Evolutionary conservation across 192 early-diverging fungal species (phyloP).

Genomic region (Lobosporangium transversale): DNA sequence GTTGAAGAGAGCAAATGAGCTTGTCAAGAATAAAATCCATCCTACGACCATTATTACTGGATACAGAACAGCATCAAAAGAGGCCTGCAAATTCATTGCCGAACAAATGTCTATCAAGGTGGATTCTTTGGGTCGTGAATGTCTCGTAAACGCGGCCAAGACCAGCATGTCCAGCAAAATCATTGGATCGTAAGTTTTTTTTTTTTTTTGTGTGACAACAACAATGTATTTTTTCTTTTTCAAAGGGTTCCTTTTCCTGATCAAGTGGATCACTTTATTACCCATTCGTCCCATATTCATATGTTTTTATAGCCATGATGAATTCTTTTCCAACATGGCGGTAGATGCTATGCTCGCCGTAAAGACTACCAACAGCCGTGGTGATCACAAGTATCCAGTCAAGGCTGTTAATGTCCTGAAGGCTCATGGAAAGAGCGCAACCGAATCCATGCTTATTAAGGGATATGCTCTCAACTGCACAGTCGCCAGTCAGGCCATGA

Average conservation of each 20-base stretch:
- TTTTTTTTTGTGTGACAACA: background rate
- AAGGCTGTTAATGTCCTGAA: slow-evolving; percentile 98
- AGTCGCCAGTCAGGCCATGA: slow-evolving; percentile 96
- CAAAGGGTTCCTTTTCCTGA: background rate
- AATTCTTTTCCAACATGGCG: slow-evolving; percentile 96
- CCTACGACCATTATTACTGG: slow-evolving; percentile 99
- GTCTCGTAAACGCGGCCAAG: slow-evolving; percentile 96
- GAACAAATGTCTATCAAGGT: slow-evolving; percentile 97
- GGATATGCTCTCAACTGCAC: slow-evolving; percentile 99
- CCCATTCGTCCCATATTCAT: too few species aligned
- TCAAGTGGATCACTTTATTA: too few species aligned
- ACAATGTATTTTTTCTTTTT: background rate
- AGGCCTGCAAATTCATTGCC: slow-evolving; percentile 97
- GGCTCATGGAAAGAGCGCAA: slow-evolving; percentile 92
- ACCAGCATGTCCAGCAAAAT: slow-evolving; percentile 98
- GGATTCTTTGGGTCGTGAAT: slow-evolving; percentile 91
- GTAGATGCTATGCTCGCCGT: slow-evolving; percentile 95
- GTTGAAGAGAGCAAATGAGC: slow-evolving; percentile 93
- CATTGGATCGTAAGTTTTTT: slow-evolving; percentile 83
- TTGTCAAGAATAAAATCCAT: slow-evolving; percentile 99
- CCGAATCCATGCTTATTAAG: slow-evolving; percentile 87
- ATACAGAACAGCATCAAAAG: slow-evolving; percentile 95
- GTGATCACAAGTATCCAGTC: slow-evolving; percentile 94
- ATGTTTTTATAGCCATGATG: slow-evolving; percentile 83
- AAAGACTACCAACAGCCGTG: slow-evolving; percentile 83